Percentiles rank a stretch among this genome's conserved stretches.
Evolutionary conservation across 306 rosid genomes (phyloP).

Genomic region (Prunus campanulata): DNA sequence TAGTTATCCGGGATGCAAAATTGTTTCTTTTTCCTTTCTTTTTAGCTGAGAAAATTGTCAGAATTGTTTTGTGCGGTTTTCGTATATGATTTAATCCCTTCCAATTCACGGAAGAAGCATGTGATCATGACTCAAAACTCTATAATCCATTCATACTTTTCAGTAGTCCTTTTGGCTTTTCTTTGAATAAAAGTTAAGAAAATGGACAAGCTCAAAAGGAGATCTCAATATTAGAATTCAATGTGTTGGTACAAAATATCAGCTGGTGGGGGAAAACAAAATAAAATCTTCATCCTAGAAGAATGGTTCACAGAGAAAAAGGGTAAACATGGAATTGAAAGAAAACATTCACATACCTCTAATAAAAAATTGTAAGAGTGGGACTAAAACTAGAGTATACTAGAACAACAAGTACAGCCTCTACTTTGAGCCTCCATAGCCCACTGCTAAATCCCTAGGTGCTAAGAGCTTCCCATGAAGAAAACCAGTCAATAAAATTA

Average conservation of each 20-base stretch:
- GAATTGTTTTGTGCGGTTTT: too few relatives aligned
- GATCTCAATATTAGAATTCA: slow-evolving; percentile 10
- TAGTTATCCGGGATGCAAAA: too few relatives aligned
- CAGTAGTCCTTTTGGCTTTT: too few relatives aligned
- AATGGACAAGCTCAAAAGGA: too few relatives aligned
- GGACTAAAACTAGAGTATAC: slow-evolving; percentile 42
- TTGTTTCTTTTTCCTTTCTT: too few relatives aligned
- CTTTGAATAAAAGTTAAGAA: too few relatives aligned
- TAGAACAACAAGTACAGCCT: slow-evolving; percentile 35
- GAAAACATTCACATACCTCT: slow-evolving; percentile 32
- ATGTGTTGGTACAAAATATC: slow-evolving; percentile 5
- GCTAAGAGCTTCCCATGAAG: background rate
- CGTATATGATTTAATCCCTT: background rate
- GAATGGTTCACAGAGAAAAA: slow-evolving; percentile 17
- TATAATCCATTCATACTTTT: too few relatives aligned
- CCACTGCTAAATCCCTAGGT: slow-evolving; percentile 15
- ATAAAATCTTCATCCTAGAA: slow-evolving; percentile 19
- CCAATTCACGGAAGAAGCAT: background rate
- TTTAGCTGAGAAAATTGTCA: background rate
- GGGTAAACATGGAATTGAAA: slow-evolving; percentile 21
- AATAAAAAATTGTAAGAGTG: slow-evolving; percentile 34
- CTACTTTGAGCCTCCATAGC: slow-evolving; percentile 20
- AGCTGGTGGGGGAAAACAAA: background rate
- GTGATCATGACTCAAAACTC: too few relatives aligned
- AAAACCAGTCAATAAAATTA: slow-evolving; percentile 33